phyloP scores from a whole-genome alignment of 108 stramenopile species.

The Epipyxis sp. region DNA sequence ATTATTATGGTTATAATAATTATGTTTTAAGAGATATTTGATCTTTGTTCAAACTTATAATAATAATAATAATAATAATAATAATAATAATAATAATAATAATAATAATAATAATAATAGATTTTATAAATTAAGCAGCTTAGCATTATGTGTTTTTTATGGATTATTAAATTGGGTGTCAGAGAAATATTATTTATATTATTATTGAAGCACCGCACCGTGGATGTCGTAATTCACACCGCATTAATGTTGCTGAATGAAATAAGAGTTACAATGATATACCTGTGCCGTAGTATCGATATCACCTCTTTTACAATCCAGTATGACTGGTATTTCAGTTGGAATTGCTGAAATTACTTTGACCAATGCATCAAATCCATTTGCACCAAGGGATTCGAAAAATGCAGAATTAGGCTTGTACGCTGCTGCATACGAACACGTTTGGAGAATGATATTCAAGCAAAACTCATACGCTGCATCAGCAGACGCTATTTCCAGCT shows the following conservation, averaged over 20 bases:
- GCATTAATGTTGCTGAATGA: too few relatives aligned
- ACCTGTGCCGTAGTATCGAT: constrained; percentile 80
- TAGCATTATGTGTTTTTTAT: too few relatives aligned
- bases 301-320: constrained; percentile 95
- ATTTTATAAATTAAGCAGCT: too few relatives aligned
- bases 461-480: constrained; percentile 78
- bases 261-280: background rate
- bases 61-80: too few relatives aligned
- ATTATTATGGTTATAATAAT: too few relatives aligned
- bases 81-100: too few relatives aligned
- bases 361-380: constrained; percentile 68
- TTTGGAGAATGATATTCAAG: constrained; percentile 82
- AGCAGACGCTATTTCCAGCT: constrained; percentile 42
- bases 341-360: constrained; percentile 67
- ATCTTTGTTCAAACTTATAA: too few relatives aligned
- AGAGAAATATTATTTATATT: background rate
- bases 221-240: too few relatives aligned
- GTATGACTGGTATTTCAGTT: constrained; percentile 71
- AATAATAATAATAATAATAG: too few relatives aligned
- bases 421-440: constrained; percentile 67
- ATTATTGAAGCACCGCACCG: too few relatives aligned
- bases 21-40: too few relatives aligned
- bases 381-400: constrained; percentile 85
- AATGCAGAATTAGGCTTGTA: constrained; percentile 99
- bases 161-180: too few relatives aligned